These are phyloP conservation scores for Heracleum sosnowskyi DNA, from an alignment of 129 eudicot genomes.

Conservation along the genomic window DNA sequence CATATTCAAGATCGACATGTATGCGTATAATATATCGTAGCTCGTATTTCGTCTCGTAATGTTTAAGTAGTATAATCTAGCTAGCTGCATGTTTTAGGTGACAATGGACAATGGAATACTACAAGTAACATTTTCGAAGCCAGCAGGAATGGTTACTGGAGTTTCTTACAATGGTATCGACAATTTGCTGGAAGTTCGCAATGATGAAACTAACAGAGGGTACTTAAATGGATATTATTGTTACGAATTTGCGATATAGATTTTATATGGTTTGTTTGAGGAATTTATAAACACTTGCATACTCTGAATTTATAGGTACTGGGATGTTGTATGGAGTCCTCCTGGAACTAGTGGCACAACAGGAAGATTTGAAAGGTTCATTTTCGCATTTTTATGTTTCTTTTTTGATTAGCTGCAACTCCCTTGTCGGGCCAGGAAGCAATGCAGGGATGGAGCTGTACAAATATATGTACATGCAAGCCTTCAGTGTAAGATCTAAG, in stretches of 20 bases:
- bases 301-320: conserved; percentile 21
- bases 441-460: background rate
- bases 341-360: conserved; percentile 21
- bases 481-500: background rate
- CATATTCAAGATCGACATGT: background rate
- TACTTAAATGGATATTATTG: background rate
- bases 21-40: background rate
- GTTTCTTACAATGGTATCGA: conserved; percentile 36
- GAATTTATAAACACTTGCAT: background rate
- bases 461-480: too few species aligned
- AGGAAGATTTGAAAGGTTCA: conserved; percentile 27
- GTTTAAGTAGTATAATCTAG: background rate
- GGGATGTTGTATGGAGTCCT: conserved; percentile 50
- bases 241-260: background rate
- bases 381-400: background rate
- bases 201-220: conserved; percentile 36
- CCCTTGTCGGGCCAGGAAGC: background rate
- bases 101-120: conserved; percentile 34
- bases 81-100: conserved; percentile 22
- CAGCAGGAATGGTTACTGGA: conserved; percentile 26
- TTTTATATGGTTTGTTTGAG: background rate
- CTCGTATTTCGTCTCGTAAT: background rate
- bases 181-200: conserved; percentile 33
- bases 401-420: background rate
- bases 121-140: conserved; percentile 24